Percentiles rank a stretch among this genome's conserved stretches.
These are phyloP conservation scores for Suillus bovinus DNA, from an alignment of 768 basidiomycete genomes.

Conservation along the genomic window DNA sequence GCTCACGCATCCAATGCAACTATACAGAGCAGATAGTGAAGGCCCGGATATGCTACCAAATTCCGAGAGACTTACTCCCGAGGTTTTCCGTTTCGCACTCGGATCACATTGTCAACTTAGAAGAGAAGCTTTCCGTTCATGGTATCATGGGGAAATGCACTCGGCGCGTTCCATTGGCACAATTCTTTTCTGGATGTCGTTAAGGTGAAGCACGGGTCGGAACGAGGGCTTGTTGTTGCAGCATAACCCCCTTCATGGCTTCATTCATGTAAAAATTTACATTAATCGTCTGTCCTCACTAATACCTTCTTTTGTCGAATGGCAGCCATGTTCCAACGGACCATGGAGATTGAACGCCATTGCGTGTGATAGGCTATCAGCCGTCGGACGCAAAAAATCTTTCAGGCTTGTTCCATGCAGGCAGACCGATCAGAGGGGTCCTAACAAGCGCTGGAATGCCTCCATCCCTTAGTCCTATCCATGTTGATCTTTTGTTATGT, in stretches of 20 bases:
- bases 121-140: slow-evolving; percentile 30
- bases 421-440: slow-evolving; percentile 69
- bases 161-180: slow-evolving; percentile 74
- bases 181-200: slow-evolving; percentile 67
- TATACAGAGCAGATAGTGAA: slow-evolving; percentile 68
- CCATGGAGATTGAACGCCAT: slow-evolving; percentile 78
- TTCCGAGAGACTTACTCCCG: slow-evolving; percentile 66
- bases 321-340: slow-evolving; percentile 78
- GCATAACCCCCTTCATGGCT: slow-evolving; percentile 70
- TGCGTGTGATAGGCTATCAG: slow-evolving; percentile 85
- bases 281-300: slow-evolving; percentile 14
- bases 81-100: slow-evolving; percentile 80
- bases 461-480: slow-evolving; percentile 53
- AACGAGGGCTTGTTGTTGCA: slow-evolving; percentile 78
- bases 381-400: slow-evolving; percentile 83
- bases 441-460: slow-evolving; percentile 83
- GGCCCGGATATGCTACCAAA: slow-evolving; percentile 81
- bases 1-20: slow-evolving; percentile 49
- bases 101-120: slow-evolving; percentile 67
- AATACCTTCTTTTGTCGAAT: slow-evolving; percentile 50
- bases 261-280: slow-evolving; percentile 74
- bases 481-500: slow-evolving; percentile 84
- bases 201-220: slow-evolving; percentile 72
- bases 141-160: slow-evolving; percentile 32
- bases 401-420: too few relatives aligned